Base-by-base conservation (phyloP, 305 asterid species). In the Rubia peregrina region DNA sequence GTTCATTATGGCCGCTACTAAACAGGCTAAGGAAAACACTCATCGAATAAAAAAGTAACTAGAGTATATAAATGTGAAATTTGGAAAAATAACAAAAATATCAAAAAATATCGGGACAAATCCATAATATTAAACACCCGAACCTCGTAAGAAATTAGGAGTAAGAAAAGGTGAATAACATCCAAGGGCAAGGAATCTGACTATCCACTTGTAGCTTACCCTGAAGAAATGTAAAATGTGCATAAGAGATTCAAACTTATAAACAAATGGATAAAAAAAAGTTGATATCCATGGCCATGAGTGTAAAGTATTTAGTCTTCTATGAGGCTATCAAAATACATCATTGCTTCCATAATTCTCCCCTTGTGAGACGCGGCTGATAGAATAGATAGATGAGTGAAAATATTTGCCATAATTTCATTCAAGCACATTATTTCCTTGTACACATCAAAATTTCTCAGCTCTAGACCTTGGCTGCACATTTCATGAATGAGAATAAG, bases 101-200 rank as follows among this genome's bases (percentile, higher is more conserved):
- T 21, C 26, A 9, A 46, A 30, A 60, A 68, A 30, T 13, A 67
- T 24, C 46, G 38, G 36, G 43, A 16, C 49, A 40, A 10, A 55
- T 40, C 19, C 59, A 42, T 41, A 67, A 55, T 30, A 19, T n/a
- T 12, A 30, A 53, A 66, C 55, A 49, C 64, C 51, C 86, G 68
- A 80, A 94, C 99, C 96, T 91, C 86, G 97, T 80, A 95, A n/a
- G 77, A 90, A 87, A 68, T 97, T 97, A 48, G 98, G 98, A 59
- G 85, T 73, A 74, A 94, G 87, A 61, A 94, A 86, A 81, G 87
- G 41, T 22, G 97, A 79, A 77, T 95, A 95, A 79, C 86, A 91
- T 66, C 96, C 96, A 61, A 94, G 99, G 67, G 97, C 93, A 76
- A 91, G 88, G 83, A 90, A 90, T 83, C 90, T 85, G 77, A 83